Base-by-base conservation (phyloP, 192 early-diverging fungal species). In the Coemansia sp. region DNA sequence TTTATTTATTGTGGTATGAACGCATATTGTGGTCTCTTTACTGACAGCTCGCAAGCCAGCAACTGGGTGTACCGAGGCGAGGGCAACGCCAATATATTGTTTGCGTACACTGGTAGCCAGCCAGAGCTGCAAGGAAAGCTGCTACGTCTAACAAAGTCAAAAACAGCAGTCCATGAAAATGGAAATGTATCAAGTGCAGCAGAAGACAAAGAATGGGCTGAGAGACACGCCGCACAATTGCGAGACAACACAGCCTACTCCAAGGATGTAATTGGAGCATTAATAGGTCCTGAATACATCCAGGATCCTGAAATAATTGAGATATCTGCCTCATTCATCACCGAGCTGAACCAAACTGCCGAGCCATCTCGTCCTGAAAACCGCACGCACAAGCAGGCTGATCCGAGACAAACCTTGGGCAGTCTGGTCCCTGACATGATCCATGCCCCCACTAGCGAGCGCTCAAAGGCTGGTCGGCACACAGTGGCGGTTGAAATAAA, bases 51-150 rank as follows among this genome's bases (percentile, higher is more conserved):
- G 23, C 13, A 49, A 17, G 55, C 76, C 1, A 27, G 19, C 18
- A 53, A 79, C 8, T 90, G 89, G 89, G 18, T 35, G 14, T 91
- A 88, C 72, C 75, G 77, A 33, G 80, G 77, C 32, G 89, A 91
- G 50, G 89, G 89, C 26, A 91, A 91, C 64, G 77, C 72, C 20
- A 88, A 86, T 60, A 61, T 87, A 7, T 77, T 85, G 18, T 68
- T 91, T 17, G 36, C 79, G 6, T 85, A 83, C 51, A 46, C 43
- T 32, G 83, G 85, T 4, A 24, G 35, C 15, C 51, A 79, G 29
- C 33, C 66, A 3, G 48, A 48, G 41, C 47, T 57, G 23, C 9
- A 40, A 9, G 53, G 63, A 24, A 56, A 61, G 49, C 46, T 70
- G 17, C 49, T 67, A 26, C 74, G 55, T 8, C 55, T 78, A 18